Percentiles rank a stretch among this genome's conserved stretches.
Conservation (phyloP, 2,329 filamentous ascomycete species). For the Sporothrix humicola region DNA sequence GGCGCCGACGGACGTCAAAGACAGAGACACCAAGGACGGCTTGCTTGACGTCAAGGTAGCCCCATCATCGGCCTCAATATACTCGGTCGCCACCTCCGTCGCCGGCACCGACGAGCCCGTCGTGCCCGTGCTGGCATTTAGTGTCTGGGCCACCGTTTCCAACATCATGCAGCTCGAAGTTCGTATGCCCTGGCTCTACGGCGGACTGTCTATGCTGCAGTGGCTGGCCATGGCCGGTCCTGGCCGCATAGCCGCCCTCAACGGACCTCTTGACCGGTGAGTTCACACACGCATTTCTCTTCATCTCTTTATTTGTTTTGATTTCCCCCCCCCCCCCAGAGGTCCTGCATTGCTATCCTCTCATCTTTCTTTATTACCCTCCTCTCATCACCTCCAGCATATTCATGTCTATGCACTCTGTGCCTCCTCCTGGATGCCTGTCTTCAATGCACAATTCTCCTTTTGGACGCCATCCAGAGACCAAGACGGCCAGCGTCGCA, state of each 20-base stretch:
- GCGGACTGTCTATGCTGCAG: constrained; percentile 75
- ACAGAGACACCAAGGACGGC: constrained; percentile 36
- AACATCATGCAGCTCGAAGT: constrained; percentile 73
- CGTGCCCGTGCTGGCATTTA: constrained; percentile 74
- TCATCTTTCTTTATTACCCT: constrained; percentile 15
- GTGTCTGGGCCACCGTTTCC: constrained; percentile 74
- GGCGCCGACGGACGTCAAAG: constrained; percentile 38
- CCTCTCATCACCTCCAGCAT: constrained; percentile 3
- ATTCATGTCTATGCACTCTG: background rate
- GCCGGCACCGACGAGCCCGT: constrained; percentile 42
- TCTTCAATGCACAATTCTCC: background rate
- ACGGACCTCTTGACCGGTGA: constrained; percentile 91
- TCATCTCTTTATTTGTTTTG: constrained; percentile 26
- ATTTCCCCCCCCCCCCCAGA: background rate
- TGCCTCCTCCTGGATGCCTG: constrained; percentile 14
- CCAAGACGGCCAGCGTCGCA: constrained; percentile 4
- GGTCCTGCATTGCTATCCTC: constrained; percentile 22
- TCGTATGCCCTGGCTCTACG: constrained; percentile 91
- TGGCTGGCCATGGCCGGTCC: constrained; percentile 75
- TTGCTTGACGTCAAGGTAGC: constrained; percentile 24
- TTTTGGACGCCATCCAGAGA: background rate
- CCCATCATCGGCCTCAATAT: constrained; percentile 25
- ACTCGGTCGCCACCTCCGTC: constrained; percentile 20
- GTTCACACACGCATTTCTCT: constrained; percentile 43
- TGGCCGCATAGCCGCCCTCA: constrained; percentile 73